A percentile compares a stretch with the other conserved stretches of the same genome.
Evolutionary conservation across 495 filamentous ascomycete species (phyloP).

Genomic region (Glonium stellatum): DNA sequence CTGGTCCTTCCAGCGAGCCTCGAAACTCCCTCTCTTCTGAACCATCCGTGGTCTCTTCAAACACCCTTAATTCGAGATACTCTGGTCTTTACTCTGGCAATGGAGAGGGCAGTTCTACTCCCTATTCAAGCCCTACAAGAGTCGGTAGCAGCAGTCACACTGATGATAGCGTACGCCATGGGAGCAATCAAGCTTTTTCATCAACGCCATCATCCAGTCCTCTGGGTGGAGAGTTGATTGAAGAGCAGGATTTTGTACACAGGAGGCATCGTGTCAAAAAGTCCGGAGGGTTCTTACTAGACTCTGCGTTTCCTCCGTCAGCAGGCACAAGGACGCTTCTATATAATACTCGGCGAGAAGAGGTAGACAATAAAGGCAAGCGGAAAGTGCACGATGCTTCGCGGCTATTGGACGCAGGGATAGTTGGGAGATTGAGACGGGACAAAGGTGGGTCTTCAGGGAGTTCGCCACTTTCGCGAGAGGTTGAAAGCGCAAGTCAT

Average conservation of each 20-base stretch:
- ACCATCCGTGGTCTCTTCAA: conserved; percentile 14
- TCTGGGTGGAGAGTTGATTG: conserved; percentile 7
- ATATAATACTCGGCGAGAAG: not conserved
- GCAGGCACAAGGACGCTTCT: conserved; percentile 12
- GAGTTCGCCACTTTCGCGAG: conserved; percentile 30
- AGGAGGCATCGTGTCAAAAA: conserved; percentile 18
- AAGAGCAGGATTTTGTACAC: conserved; percentile 22
- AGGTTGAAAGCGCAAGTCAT: conserved; percentile 14
- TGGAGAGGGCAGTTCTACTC: conserved; percentile 24
- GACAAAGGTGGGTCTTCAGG: conserved; percentile 12
- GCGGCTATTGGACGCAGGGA: conserved; percentile 1
- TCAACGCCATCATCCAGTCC: not conserved
- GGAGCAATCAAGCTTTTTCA: not conserved
- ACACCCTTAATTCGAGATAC: conserved; percentile 18
- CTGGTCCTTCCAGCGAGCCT: conserved; percentile 17
- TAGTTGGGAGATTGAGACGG: conserved; percentile 3
- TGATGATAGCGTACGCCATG: not conserved
- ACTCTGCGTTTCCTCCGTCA: conserved; percentile 22
- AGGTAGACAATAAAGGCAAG: conserved; percentile 18
- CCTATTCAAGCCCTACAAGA: conserved; percentile 1
- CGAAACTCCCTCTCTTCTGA: conserved; percentile 19
- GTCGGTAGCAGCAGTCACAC: conserved; percentile 2
- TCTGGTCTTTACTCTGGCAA: conserved; percentile 14
- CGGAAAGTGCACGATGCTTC: conserved; percentile 17
- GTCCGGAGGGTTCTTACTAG: conserved; percentile 36